Percentiles rank a stretch among this genome's conserved stretches.
These are phyloP conservation scores for Ganoderma multipileum DNA, from an alignment of 1,284 basidiomycete genomes.

Conservation along the genomic window DNA sequence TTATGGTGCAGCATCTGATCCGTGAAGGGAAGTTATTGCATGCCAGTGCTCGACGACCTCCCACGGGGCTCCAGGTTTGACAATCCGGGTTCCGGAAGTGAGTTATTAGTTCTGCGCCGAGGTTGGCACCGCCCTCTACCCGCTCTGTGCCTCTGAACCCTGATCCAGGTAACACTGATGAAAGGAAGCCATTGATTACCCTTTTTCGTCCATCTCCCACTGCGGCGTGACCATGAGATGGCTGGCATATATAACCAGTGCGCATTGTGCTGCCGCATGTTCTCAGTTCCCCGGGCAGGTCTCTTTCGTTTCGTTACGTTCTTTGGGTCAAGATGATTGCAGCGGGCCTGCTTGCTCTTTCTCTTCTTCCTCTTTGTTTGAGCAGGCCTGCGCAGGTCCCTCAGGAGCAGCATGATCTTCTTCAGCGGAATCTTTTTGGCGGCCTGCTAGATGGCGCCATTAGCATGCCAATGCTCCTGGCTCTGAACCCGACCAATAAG, in stretches of 20 bases:
- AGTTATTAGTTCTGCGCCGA: not conserved
- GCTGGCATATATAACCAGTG: not conserved
- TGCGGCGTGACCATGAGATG: not conserved
- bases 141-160: not conserved
- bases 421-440: not conserved
- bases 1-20: not conserved
- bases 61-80: not conserved
- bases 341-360: not conserved
- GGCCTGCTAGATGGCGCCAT: not conserved
- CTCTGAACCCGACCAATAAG: not conserved
- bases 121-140: not conserved
- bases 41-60: not conserved
- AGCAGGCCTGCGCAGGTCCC: not conserved
- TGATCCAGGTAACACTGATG: not conserved
- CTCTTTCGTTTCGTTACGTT: not conserved
- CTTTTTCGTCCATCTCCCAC: not conserved
- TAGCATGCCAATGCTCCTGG: not conserved
- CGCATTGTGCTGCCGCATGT: not conserved
- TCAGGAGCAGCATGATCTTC: not conserved
- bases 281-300: not conserved
- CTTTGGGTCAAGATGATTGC: not conserved
- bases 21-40: not conserved
- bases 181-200: not conserved
- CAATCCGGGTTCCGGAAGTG: not conserved
- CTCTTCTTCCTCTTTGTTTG: not conserved